Base-by-base conservation (phyloP, 306 rosid genomes). In the Dalbergia cochinchinensis region DNA sequence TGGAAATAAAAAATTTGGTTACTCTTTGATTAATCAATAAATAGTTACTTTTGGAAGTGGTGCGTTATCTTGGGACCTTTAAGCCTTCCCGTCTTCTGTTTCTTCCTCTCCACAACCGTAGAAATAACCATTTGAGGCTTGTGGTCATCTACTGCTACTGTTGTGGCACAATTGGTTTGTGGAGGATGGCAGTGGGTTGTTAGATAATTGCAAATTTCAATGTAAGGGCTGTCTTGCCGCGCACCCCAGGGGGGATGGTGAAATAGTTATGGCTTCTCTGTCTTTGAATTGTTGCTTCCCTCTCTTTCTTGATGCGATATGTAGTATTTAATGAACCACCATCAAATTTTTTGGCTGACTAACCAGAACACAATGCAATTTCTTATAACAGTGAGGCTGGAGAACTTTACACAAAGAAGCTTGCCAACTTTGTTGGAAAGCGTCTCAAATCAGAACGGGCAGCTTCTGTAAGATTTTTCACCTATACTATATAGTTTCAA, bases 401-500 rank as follows among this genome's bases (percentile, higher is more conserved):
- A 80, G 87, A 90, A 81, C 60, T 95, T 78, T 95, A 93, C 78
- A 63, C 96, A 26, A 90, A 93, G 94, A 95, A 93, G 85, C 98
- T 95, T 61, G 85, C 90, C 14, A 95, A 91, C 88, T 95, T 95
- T 73, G 93, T 95, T 4, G 92, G 89, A 79, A 95, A 95, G 75
- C 94, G 99, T 81, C 90, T 93, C 87, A 95, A 93, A 87, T 88
- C 98, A 61, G 99, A 95, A 82, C 86, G 99, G 15, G 96, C 99
- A 74, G 99, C 99, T 85, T 92, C 97, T 81, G 99, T 95, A 93
- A 90, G 97, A 80, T 76, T 78, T 79, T 65, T 83, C 69, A 19
- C 50, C 41, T 37, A 6, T 37, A 45, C 66, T 78, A 63, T 35
- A 63, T 51, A 69, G 51, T 54, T 80, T 81, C 73, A 60, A 50